Percentiles rank a stretch among this genome's conserved stretches.
Evolutionary conservation across 805 yeast genomes (phyloP).

Genomic region (Saccharomyces eubayanus): DNA sequence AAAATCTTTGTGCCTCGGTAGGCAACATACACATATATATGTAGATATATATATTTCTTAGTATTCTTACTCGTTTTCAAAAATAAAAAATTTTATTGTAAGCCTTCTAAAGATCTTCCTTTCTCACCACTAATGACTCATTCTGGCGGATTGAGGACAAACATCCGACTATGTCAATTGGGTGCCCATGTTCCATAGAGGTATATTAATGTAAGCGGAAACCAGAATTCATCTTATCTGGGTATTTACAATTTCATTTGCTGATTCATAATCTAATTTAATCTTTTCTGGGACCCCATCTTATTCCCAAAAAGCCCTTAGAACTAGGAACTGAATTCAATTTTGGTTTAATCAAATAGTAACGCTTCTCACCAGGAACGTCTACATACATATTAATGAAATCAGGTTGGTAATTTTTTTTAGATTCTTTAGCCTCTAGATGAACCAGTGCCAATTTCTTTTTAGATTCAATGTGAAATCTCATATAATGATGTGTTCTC

Average conservation of each 20-base stretch:
- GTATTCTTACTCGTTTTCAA: background rate
- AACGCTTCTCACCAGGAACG: constrained; percentile 59
- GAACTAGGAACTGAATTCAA: constrained; percentile 37
- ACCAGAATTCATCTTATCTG: background rate
- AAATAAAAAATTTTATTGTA: background rate
- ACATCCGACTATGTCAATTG: background rate
- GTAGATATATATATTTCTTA: background rate
- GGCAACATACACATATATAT: background rate
- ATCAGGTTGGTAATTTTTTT: constrained; percentile 55
- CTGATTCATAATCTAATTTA: constrained; percentile 3
- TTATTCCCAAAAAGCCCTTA: constrained; percentile 68
- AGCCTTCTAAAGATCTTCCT: background rate
- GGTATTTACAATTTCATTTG: constrained; percentile 1
- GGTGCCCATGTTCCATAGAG: background rate
- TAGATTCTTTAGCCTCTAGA: constrained; percentile 65
- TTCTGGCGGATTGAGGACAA: background rate
- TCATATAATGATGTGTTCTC: constrained; percentile 72
- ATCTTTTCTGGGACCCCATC: constrained; percentile 76
- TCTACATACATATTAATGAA: constrained; percentile 69
- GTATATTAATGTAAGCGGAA: background rate
- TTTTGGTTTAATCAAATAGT: constrained; percentile 62
- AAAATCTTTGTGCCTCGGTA: background rate
- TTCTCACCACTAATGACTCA: background rate
- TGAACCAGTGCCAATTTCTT: constrained; percentile 59
- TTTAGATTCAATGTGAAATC: constrained; percentile 75